phyloP scores from a whole-genome alignment of 768 basidiomycete species.

The Galerina sulciceps region DNA sequence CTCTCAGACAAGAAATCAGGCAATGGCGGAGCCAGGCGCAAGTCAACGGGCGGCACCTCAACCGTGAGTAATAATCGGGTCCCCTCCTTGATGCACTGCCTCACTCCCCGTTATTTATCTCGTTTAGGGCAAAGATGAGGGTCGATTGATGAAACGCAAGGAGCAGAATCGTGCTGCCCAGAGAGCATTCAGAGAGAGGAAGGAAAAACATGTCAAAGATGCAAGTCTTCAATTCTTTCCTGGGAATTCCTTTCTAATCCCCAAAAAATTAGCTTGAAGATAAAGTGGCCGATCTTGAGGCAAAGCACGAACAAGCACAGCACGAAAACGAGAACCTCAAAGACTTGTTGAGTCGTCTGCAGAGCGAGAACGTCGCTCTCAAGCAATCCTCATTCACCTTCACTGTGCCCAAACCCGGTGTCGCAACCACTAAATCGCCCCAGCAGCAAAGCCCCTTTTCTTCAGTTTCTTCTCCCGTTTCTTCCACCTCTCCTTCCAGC shows the following conservation, averaged over 20 bases:
- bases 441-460: slow-evolving; percentile 18
- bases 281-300: slow-evolving; percentile 84
- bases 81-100: neutral
- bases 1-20: slow-evolving; percentile 22
- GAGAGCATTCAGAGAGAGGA: slow-evolving; percentile 94
- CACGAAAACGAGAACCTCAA: slow-evolving; percentile 90
- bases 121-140: slow-evolving; percentile 62
- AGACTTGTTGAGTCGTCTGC: slow-evolving; percentile 82
- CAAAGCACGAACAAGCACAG: slow-evolving; percentile 71
- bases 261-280: slow-evolving; percentile 74
- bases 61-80: slow-evolving; percentile 26
- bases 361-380: slow-evolving; percentile 84
- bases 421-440: slow-evolving; percentile 15
- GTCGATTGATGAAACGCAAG: slow-evolving; percentile 84
- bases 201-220: slow-evolving; percentile 97
- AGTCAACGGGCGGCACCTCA: slow-evolving; percentile 33
- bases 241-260: slow-evolving; percentile 5
- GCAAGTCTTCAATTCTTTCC: slow-evolving; percentile 51
- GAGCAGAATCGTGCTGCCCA: slow-evolving; percentile 98
- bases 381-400: slow-evolving; percentile 88
- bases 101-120: slow-evolving; percentile 3
- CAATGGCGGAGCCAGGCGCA: slow-evolving; percentile 33
- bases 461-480: slow-evolving; percentile 28
- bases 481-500: slow-evolving; percentile 34
- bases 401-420: slow-evolving; percentile 55